A percentile compares a stretch with the other conserved stretches of the same genome.
These are phyloP conservation scores for Trichoderma sp. DNA, from an alignment of 2,329 filamentous ascomycete species.

Conservation along the genomic window DNA sequence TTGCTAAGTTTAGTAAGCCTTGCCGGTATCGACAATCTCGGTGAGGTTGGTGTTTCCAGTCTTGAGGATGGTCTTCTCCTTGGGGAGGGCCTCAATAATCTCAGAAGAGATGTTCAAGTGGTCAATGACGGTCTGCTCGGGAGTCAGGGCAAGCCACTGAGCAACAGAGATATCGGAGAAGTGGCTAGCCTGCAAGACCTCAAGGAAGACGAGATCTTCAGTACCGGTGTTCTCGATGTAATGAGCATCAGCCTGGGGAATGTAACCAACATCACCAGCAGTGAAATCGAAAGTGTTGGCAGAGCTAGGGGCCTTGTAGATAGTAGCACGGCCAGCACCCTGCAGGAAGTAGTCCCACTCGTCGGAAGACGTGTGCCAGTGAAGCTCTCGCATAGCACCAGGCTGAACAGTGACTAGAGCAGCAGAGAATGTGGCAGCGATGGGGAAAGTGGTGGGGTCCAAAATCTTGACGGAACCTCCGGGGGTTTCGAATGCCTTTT, in stretches of 20 bases:
- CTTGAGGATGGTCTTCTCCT: slow-evolving; percentile 43
- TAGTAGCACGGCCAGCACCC: slow-evolving; percentile 54
- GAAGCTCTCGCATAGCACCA: slow-evolving; percentile 62
- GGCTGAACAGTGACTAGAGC: slow-evolving; percentile 57
- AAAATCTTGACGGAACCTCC: slow-evolving; percentile 60
- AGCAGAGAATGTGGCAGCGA: slow-evolving; percentile 52
- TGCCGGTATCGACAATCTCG: slow-evolving; percentile 24
- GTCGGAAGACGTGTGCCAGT: slow-evolving; percentile 60
- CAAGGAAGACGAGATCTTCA: slow-evolving; percentile 57
- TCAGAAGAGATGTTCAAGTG: slow-evolving; percentile 45
- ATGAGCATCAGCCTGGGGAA: slow-evolving; percentile 49
- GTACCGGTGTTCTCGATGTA: slow-evolving; percentile 61
- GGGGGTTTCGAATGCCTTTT: slow-evolving; percentile 48
- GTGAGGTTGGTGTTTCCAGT: slow-evolving; percentile 39
- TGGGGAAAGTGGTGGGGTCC: slow-evolving; percentile 55
- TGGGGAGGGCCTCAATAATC: slow-evolving; percentile 37
- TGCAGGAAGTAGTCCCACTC: slow-evolving; percentile 61
- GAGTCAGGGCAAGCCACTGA: slow-evolving; percentile 58
- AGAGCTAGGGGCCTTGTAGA: slow-evolving; percentile 50
- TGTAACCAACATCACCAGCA: slow-evolving; percentile 58
- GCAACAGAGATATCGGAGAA: slow-evolving; percentile 55
- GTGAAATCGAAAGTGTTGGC: slow-evolving; percentile 58
- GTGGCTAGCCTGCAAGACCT: slow-evolving; percentile 52
- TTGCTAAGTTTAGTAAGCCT: slow-evolving; percentile 21
- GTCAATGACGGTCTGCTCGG: slow-evolving; percentile 56